Base-by-base conservation (phyloP, 78 protist species). In the Acrasis kona region DNA sequence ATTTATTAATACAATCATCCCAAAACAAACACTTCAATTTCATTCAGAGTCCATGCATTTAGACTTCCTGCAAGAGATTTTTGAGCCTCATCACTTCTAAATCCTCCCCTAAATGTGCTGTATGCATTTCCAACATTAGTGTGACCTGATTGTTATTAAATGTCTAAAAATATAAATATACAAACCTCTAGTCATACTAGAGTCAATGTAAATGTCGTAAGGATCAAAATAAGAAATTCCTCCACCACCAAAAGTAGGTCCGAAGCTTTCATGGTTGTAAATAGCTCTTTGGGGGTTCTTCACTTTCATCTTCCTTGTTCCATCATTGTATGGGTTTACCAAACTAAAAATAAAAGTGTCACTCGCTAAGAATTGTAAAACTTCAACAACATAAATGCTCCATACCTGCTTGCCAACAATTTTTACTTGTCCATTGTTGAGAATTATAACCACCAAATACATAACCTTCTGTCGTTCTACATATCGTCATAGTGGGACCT, bases 361-460 rank as follows among this genome's bases (percentile, higher is more conserved):
- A 50, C 19, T n/a, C 19, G 19, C 19, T n/a, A 50, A n/a, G 19
- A 50, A 19, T n/a, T n/a, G 19, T n/a, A 50, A 50, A 50, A 50
- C 19, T n/a, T 50, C 19, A 50, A n/a, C 19, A 50, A 50, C 19
- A 50, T 19, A 19, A 50, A 50, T 19, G 19, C 19, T 50, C 61
- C 19, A 19, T 50, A 8, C 35, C 75, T 8, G 75, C 27, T 9
- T 8, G 5, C 72, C 72, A 5, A 71, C 41, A 37, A 71, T 9
- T 5, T 7, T 41, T 31, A 8, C 35, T 8, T 39, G 50, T 8
- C 75, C 75, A 71, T 9, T 37, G 7, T 5, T 41, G 72, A 5
- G 75, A 35, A 41, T 39, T 71, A 71, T 9, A 71, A 39, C 50
- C 75, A 9, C 75, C 75, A 37, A 71, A 71, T 8, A 71, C 37